Conservation (phyloP, 371 early-diverging fungal genomes). For the Nosema muscidifuracis region DNA sequence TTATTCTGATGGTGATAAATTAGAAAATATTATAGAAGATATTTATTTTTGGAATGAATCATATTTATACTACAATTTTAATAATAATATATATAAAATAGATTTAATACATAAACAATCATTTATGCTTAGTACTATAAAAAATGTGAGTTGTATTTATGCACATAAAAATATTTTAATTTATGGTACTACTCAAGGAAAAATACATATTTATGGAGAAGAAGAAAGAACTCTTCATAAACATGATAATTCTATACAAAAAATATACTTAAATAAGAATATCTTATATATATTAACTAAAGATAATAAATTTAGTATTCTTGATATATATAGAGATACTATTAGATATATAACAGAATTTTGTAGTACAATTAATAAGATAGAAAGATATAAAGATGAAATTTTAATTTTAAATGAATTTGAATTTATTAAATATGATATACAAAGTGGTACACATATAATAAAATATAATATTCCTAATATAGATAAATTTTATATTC, state of each 20-base stretch:
- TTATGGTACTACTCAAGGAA: too few relatives aligned
- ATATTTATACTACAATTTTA: background rate
- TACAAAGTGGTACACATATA: background rate
- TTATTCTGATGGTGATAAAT: background rate
- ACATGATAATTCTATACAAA: background rate
- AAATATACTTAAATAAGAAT: background rate
- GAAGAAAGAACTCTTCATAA: background rate
- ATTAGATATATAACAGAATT: background rate
- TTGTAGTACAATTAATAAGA: background rate
- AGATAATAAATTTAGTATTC: slow-evolving; percentile 3
- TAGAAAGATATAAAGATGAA: background rate
- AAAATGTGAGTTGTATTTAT: background rate
- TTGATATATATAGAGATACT: background rate
- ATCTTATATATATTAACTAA: background rate
- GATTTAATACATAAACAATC: background rate
- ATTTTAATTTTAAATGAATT: slow-evolving; percentile 5
- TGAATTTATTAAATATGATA: slow-evolving; percentile 12
- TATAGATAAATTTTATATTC: background rate
- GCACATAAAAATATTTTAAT: background rate
- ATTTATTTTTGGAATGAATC: background rate
- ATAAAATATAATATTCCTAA: background rate
- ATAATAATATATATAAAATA: background rate
- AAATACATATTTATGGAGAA: too few relatives aligned
- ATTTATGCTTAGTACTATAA: background rate
- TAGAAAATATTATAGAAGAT: too few relatives aligned